These are phyloP conservation scores for Astragalus glycyphyllos DNA, from an alignment of 306 rosid species.

Conservation along the genomic window DNA sequence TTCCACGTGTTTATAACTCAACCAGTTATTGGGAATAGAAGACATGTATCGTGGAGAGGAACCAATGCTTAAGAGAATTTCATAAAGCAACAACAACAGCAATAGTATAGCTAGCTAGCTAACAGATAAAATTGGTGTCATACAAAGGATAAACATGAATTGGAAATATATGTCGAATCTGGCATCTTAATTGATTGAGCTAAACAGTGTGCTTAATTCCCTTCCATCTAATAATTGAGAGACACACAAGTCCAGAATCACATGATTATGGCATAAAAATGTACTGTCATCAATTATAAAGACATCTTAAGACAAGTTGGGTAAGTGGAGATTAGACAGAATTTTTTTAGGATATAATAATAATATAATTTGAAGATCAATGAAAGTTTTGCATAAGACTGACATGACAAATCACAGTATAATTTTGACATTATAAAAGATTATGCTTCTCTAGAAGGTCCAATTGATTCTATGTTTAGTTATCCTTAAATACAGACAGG, in stretches of 20 bases:
- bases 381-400: slow-evolving; percentile 28
- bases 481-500: slow-evolving; percentile 40
- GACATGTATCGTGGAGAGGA: slow-evolving; percentile 47
- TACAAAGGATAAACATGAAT: slow-evolving; percentile 25
- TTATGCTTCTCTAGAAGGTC: slow-evolving; percentile 58
- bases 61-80: slow-evolving; percentile 39
- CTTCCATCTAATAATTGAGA: slow-evolving; percentile 32
- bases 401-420: slow-evolving; percentile 50
- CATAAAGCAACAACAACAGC: not conserved
- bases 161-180: slow-evolving; percentile 48
- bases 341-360: slow-evolving; percentile 36
- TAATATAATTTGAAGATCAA: slow-evolving; percentile 22
- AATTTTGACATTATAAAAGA: slow-evolving; percentile 50
- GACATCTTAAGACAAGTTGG: slow-evolving; percentile 55
- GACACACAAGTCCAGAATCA: slow-evolving; percentile 39
- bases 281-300: slow-evolving; percentile 47
- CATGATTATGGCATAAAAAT: slow-evolving; percentile 46
- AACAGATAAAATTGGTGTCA: slow-evolving; percentile 4
- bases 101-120: not conserved
- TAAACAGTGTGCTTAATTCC: slow-evolving; percentile 45
- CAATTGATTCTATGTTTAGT: slow-evolving; percentile 64
- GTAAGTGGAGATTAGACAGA: slow-evolving; percentile 55
- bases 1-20: slow-evolving; percentile 45
- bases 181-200: slow-evolving; percentile 43
- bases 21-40: slow-evolving; percentile 50